Evolutionary conservation across 176 grass and related monocot genomes (phyloP), one percentile per base, ranked within the genome.

Genomic region (Avena sativa): DNA sequence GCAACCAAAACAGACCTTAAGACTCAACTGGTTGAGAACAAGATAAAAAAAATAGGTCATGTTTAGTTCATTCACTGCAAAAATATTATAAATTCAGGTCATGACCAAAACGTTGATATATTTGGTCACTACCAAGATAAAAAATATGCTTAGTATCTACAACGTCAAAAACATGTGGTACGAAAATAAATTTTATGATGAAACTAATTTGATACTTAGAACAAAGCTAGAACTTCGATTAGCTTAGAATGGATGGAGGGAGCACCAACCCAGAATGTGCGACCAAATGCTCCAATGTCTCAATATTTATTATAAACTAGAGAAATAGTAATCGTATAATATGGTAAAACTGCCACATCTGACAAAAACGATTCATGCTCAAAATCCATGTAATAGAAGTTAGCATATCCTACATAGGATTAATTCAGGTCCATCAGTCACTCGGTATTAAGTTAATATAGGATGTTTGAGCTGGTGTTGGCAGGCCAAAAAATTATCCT

Each of bases 231-330:
- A 57, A 57, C 55, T 57, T 57, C 55, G 8, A 57, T 57, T 57
- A 57, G 16, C 8, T 57, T 20, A 17, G 55, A 57, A 57, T 8
- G 16, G 55, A 57, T 8, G 16, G 55, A 57, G 55, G 55, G 55
- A 57, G 16, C 55, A 20, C 71, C 47, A 50, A n/a, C 21, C 21
- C 58, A 77, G 28, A 74, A 28, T 53, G 68, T 15, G 28, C 26
- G 16, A 19, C 19, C 62, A 66, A 85, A 78, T 77, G 47, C 59
- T 23, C 19, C 59, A 12, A 59, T 15, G 7, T 5, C 19, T 53
- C 2, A 36, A 84, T 73, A 25, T 19, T 72, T 73, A 51, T 84
- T 58, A 19, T 68, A 26, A 60, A 83, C 52, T 70, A 9, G 28
- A 30, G 46, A 26, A 10, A 73, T 34, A 46, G 56, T n/a, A 47